A percentile compares a stretch with the other conserved stretches of the same genome.
Conservation (phyloP, 768 basidiomycete species). For the Tephrocybe sp. region DNA sequence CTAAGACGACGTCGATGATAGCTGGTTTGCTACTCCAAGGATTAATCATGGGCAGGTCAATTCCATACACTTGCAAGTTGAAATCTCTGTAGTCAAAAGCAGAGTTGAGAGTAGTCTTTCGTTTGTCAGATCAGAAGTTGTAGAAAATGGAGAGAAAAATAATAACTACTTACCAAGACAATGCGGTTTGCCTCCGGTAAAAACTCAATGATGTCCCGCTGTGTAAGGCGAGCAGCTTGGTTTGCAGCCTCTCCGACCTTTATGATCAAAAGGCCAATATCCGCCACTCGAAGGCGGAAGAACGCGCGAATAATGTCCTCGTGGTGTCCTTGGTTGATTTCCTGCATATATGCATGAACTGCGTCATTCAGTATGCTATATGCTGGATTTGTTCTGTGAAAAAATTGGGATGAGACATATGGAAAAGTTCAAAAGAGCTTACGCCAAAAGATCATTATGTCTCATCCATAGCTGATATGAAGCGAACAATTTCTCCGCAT, state of each 20-base stretch:
- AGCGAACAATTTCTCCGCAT: slow-evolving; percentile 86
- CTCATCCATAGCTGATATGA: slow-evolving; percentile 78
- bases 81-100: slow-evolving; percentile 74
- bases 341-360: slow-evolving; percentile 66
- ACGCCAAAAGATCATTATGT: slow-evolving; percentile 69
- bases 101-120: slow-evolving; percentile 68
- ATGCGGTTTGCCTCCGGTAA: slow-evolving; percentile 70
- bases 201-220: slow-evolving; percentile 39
- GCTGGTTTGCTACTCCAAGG: slow-evolving; percentile 80
- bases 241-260: slow-evolving; percentile 52
- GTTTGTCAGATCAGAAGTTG: neutral
- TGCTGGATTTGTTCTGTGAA: slow-evolving; percentile 47
- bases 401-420: neutral
- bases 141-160: slow-evolving; percentile 1
- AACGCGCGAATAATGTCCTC: slow-evolving; percentile 83
- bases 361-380: slow-evolving; percentile 69
- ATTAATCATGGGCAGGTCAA: slow-evolving; percentile 64
- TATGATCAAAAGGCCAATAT: slow-evolving; percentile 67
- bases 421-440: neutral
- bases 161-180: slow-evolving; percentile 51
- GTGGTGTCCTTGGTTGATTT: slow-evolving; percentile 49
- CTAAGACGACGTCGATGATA: slow-evolving; percentile 65
- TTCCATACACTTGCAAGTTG: slow-evolving; percentile 73
- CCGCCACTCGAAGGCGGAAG: slow-evolving; percentile 66
- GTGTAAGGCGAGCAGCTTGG: slow-evolving; percentile 40